phyloP scores from a whole-genome alignment of 2,329 filamentous ascomycete genomes.

The Xylariaceae sp. region DNA sequence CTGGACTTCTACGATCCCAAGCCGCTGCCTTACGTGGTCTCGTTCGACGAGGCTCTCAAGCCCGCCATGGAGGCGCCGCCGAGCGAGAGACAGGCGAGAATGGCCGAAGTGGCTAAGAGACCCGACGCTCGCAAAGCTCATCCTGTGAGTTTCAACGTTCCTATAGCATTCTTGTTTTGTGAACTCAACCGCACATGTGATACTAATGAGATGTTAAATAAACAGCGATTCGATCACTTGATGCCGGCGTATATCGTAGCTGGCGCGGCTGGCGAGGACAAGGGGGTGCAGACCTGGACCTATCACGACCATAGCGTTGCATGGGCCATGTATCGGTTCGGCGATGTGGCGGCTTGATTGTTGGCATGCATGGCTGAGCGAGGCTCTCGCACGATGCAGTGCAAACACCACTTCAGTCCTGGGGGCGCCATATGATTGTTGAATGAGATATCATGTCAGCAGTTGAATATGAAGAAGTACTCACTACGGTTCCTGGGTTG shows the following conservation, averaged over 20 bases:
- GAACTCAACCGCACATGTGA: neutral
- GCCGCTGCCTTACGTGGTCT: conserved; percentile 51
- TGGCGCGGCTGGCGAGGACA: conserved; percentile 40
- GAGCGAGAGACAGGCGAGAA: conserved; percentile 33
- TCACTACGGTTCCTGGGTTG: too few species aligned
- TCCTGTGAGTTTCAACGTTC: conserved; percentile 27
- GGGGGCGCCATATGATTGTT: too few species aligned
- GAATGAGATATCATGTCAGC: too few species aligned
- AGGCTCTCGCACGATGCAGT: neutral
- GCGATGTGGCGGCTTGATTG: conserved; percentile 27
- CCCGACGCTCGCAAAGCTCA: conserved; percentile 44
- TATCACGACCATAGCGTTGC: conserved; percentile 40
- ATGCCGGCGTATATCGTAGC: conserved; percentile 45
- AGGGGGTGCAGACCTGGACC: conserved; percentile 40
- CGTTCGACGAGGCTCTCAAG: conserved; percentile 64
- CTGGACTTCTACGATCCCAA: conserved; percentile 39
- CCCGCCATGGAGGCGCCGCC: conserved; percentile 52
- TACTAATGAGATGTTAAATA: too few species aligned
- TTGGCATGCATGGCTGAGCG: neutral
- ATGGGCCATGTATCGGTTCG: conserved; percentile 45
- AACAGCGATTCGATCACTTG: conserved; percentile 44
- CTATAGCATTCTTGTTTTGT: neutral
- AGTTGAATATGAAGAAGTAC: too few species aligned
- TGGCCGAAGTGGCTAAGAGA: conserved; percentile 36
- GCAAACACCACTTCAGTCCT: neutral